These are phyloP conservation scores for Fusarium sp. DNA, from an alignment of 2,329 filamentous ascomycete species.

Conservation along the genomic window DNA sequence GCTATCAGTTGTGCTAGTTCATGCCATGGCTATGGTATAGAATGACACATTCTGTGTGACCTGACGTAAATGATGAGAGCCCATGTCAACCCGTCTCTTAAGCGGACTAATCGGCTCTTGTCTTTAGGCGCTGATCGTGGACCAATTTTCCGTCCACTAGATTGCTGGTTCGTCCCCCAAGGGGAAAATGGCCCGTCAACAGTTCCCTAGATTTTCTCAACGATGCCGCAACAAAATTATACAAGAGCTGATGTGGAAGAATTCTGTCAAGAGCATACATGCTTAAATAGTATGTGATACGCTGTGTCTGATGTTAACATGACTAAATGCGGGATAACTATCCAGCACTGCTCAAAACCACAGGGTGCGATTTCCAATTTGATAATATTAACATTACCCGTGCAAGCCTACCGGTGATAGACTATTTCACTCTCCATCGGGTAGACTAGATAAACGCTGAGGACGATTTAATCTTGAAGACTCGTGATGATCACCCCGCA, in stretches of 20 bases:
- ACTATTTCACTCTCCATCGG: too few relatives aligned
- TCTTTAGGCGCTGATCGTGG: background rate
- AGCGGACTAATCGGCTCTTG: constrained; percentile 13
- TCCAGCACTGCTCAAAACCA: too few relatives aligned
- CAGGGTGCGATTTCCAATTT: too few relatives aligned
- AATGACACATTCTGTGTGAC: too few relatives aligned
- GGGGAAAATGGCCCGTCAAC: background rate
- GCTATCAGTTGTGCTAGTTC: too few relatives aligned
- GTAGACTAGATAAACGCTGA: background rate
- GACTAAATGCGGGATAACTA: too few relatives aligned
- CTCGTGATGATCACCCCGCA: constrained; percentile 23
- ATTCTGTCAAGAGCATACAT: rapidly evolving
- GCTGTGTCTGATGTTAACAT: background rate
- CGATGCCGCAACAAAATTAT: background rate
- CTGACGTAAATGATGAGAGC: too few relatives aligned
- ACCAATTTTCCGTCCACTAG: background rate
- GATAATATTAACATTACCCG: too few relatives aligned
- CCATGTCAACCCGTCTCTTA: background rate
- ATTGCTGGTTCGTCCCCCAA: background rate
- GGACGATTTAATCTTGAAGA: background rate
- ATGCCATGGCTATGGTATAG: too few relatives aligned
- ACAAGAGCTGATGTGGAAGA: background rate
- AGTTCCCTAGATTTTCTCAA: background rate
- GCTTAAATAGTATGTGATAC: background rate
- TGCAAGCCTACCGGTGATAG: too few relatives aligned